phyloP scores from a whole-genome alignment of 1,284 basidiomycete genomes.

The Thecaphora frezii region DNA sequence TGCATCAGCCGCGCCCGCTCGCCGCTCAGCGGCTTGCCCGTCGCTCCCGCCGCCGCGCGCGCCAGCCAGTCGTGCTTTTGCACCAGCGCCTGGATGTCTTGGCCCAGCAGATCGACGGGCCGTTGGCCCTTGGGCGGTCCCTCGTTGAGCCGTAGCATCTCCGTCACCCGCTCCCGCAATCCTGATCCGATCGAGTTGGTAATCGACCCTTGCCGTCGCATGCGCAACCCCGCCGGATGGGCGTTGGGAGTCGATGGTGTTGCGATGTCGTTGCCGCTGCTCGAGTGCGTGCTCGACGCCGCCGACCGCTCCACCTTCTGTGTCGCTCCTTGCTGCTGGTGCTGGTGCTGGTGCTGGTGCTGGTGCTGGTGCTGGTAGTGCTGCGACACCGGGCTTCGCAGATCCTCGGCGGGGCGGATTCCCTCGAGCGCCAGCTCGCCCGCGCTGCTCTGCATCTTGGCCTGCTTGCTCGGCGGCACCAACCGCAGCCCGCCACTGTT shows the following conservation, averaged over 20 bases:
- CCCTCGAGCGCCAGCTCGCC: constrained; percentile 19
- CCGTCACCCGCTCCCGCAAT: constrained; percentile 35
- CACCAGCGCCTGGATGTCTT: constrained; percentile 35
- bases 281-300: no score
- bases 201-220: constrained; percentile 28
- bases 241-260: no score
- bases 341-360: no score
- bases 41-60: constrained; percentile 7
- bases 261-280: no score
- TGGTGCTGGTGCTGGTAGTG: no score
- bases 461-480: constrained; percentile 41
- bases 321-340: no score
- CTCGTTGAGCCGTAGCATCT: constrained; percentile 33
- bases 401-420: constrained; percentile 18
- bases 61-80: constrained; percentile 44
- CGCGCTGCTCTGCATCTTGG: constrained; percentile 29
- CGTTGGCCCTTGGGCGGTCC: constrained; percentile 34
- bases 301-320: no score
- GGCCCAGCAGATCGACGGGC: constrained; percentile 34
- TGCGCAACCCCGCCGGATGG: no score
- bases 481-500: constrained; percentile 44
- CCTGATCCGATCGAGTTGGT: no score
- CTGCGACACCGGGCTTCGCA: constrained; percentile 7
- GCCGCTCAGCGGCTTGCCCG: constrained; percentile 2
- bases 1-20: constrained; percentile 4